Base-by-base conservation (phyloP, 306 rosid genomes). In the Morella rubra region DNA sequence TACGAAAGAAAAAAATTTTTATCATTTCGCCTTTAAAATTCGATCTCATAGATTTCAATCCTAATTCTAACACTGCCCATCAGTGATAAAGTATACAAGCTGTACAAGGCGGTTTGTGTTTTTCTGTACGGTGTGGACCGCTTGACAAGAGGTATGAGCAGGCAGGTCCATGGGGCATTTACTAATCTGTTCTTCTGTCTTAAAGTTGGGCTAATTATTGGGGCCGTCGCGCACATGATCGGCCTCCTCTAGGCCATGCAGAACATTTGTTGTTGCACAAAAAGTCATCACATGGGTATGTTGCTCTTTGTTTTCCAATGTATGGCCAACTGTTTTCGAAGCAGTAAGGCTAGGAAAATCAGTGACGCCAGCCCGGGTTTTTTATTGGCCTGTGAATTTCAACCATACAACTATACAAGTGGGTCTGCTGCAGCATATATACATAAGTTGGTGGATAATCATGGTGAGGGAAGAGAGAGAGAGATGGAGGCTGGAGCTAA, bases 281-380 rank as follows among this genome's bases (percentile, higher is more conserved):
- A 66, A 37, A 1, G 49, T 22, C 3, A 40, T 72, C 76, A 72
- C 64, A 73, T 69, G 80, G 76, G 19, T 42, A 11, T 61, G 56
- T 42, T 66, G 46, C 55, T 9, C 32, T 47, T 45, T 66, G 11
- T 79, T 69, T 80, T 67, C 72, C 85, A 79, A 76, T 51, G 85
- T 79, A 85, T 80, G 81, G 81, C 68, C 73, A 18, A 51, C 66
- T 40, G 76, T 75, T 78, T 49, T 76, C 76, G 68, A 42, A 24
- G 73, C 56, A 22, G 3, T 47, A n/a, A 47, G 12, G 59, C 20
- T 47, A 9, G 47, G 24, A 66, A 66, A 66, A 66, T 6, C 18
- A 41, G 73, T 47, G 19, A 47, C 41, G 47, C 55, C 58, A 47
- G 52, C 49, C 42, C 37, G 37, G 44, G 19, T 8, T 70, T 2